These are phyloP conservation scores for Aspergillus leporis DNA, from an alignment of 495 filamentous ascomycete genomes.

Conservation along the genomic window DNA sequence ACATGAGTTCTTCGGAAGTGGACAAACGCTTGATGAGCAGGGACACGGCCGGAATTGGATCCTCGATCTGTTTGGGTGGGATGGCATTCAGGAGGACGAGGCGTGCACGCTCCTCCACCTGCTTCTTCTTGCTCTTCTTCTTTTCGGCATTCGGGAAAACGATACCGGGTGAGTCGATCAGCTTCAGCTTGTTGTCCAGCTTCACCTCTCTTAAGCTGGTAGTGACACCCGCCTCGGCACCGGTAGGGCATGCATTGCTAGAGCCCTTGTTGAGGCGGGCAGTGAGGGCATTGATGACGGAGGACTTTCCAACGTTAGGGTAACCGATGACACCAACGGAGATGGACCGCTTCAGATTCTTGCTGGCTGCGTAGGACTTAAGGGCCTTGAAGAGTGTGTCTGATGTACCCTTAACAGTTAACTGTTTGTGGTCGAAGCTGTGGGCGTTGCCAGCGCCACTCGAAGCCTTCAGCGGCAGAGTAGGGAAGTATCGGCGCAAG, in stretches of 20 bases:
- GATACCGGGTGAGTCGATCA: conserved; percentile 94
- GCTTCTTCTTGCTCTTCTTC: conserved; percentile 52
- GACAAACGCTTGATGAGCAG: conserved; percentile 79
- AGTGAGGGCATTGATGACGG: conserved; percentile 91
- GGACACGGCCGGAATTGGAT: conserved; percentile 82
- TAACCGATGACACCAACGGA: conserved; percentile 95
- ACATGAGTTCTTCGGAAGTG: conserved; percentile 64
- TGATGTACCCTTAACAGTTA: conserved; percentile 84
- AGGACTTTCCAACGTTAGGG: conserved; percentile 96
- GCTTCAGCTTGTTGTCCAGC: conserved; percentile 89
- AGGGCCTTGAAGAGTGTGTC: conserved; percentile 85
- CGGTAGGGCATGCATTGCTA: conserved; percentile 76
- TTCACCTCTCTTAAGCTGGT: conserved; percentile 87
- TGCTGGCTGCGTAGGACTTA: conserved; percentile 83
- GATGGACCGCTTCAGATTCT: conserved; percentile 83
- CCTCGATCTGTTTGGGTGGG: conserved; percentile 89
- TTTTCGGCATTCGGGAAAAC: conserved; percentile 71
- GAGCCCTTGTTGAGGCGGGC: conserved; percentile 70
- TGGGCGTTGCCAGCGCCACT: conserved; percentile 81
- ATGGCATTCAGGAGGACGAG: conserved; percentile 87
- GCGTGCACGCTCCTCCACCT: conserved; percentile 72
- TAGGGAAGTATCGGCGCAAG: conserved; percentile 89
- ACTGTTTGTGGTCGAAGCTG: conserved; percentile 87
- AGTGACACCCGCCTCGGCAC: conserved; percentile 92
- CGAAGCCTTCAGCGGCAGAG: conserved; percentile 85